These are phyloP conservation scores for Peterozyma toletana DNA, from an alignment of 805 yeast genomes.

Conservation along the genomic window DNA sequence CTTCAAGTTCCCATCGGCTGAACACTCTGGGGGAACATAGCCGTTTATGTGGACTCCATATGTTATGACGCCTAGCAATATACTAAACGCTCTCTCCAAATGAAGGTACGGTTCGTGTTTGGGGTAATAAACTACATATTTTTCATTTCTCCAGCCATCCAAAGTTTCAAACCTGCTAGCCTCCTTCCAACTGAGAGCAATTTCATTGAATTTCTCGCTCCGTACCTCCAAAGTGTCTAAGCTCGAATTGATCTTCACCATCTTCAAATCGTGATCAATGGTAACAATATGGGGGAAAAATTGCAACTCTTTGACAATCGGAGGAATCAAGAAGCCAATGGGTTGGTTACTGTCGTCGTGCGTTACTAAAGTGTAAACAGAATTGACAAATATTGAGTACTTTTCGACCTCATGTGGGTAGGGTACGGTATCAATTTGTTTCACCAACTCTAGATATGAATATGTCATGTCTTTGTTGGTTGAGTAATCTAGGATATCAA, in stretches of 20 bases:
- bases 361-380: slow-evolving; percentile 25
- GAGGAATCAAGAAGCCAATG: slow-evolving; percentile 31
- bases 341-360: slow-evolving; percentile 22
- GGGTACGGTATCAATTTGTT: slow-evolving; percentile 23
- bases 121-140: slow-evolving; percentile 64
- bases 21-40: slow-evolving; percentile 41
- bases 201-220: slow-evolving; percentile 27
- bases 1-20: slow-evolving; percentile 33
- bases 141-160: slow-evolving; percentile 82
- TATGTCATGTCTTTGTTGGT: slow-evolving; percentile 1
- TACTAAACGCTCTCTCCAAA: slow-evolving; percentile 77
- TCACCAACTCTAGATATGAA: slow-evolving; percentile 14
- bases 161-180: slow-evolving; percentile 28
- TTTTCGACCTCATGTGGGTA: slow-evolving; percentile 16
- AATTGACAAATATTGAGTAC: slow-evolving; percentile 7
- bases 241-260: slow-evolving; percentile 20
- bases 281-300: slow-evolving; percentile 13
- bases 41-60: slow-evolving; percentile 91
- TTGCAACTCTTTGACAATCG: slow-evolving; percentile 22
- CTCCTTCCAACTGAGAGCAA: slow-evolving; percentile 36
- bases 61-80: slow-evolving; percentile 77
- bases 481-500: too few relatives aligned
- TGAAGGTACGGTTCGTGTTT: slow-evolving; percentile 49
- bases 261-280: slow-evolving; percentile 18
- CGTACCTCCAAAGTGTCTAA: slow-evolving; percentile 33